Conservation (phyloP, 148 eudicot species). For the Chenopodium album region DNA sequence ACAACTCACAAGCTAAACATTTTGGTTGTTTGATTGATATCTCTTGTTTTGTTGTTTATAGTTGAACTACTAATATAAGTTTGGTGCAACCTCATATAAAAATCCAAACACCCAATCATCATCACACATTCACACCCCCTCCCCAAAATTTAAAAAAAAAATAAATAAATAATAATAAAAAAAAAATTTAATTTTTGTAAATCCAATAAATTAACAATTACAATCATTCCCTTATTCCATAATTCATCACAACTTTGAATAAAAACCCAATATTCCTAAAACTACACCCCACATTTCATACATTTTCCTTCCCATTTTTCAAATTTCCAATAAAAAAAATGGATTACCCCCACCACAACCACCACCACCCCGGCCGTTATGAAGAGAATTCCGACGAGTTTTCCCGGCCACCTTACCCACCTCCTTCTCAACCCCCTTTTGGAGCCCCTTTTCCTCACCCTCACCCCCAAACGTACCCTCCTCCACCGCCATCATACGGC, state of each 20-base stretch:
- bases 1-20: too few species aligned
- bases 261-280: too few species aligned
- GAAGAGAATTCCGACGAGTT: constrained; percentile 20
- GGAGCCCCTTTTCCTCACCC: constrained; percentile 2
- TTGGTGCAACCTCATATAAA: background rate
- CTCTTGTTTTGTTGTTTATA: background rate
- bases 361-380: constrained; percentile 25
- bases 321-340: background rate
- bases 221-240: background rate
- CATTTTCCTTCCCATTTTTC: background rate
- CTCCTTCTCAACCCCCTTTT: background rate
- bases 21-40: too few species aligned
- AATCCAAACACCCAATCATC: background rate
- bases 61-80: background rate
- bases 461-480: background rate
- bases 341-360: constrained; percentile 35
- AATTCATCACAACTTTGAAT: too few species aligned
- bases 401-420: background rate
- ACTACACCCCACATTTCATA: background rate
- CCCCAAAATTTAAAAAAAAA: background rate
- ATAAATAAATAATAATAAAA: background rate
- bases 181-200: background rate
- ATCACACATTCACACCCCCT: background rate
- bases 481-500: constrained; percentile 19
- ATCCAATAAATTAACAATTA: background rate